Conservation (phyloP, 2,329 filamentous ascomycete genomes). For the Xylariaceae sp. region DNA sequence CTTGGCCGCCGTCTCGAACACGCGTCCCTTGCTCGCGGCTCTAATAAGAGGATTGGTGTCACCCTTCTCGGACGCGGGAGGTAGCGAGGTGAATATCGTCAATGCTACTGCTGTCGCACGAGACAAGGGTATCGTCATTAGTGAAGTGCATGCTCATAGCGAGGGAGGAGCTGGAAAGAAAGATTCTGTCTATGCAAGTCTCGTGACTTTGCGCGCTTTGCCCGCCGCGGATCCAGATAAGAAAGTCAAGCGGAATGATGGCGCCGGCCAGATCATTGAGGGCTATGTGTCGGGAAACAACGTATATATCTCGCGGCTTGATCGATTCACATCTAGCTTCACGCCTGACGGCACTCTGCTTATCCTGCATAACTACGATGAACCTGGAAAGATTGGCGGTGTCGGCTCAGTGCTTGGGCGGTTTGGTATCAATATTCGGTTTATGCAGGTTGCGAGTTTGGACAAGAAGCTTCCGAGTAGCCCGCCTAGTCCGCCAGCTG, state of each 20-base stretch:
- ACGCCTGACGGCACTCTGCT: conserved; percentile 68
- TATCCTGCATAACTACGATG: conserved; percentile 78
- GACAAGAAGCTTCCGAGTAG: conserved; percentile 4
- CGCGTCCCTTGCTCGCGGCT: conserved; percentile 73
- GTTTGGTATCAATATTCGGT: conserved; percentile 72
- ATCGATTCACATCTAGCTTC: conserved; percentile 70
- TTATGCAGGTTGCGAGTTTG: conserved; percentile 54
- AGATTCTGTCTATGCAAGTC: conserved; percentile 62
- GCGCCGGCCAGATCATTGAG: conserved; percentile 45
- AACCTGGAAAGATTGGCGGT: conserved; percentile 76
- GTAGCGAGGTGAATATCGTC: conserved; percentile 74
- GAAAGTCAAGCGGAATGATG: neutral
- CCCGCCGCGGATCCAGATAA: conserved; percentile 19
- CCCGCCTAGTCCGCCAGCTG: neutral
- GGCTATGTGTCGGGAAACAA: conserved; percentile 63
- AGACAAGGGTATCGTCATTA: conserved; percentile 73
- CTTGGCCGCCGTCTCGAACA: conserved; percentile 66
- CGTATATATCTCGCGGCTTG: conserved; percentile 68
- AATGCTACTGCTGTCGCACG: conserved; percentile 73
- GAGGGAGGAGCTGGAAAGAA: conserved; percentile 41
- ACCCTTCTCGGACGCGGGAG: conserved; percentile 63
- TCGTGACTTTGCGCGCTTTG: conserved; percentile 64
- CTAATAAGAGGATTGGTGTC: conserved; percentile 72
- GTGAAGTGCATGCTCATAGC: conserved; percentile 61
- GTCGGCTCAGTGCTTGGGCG: conserved; percentile 68